Base-by-base conservation (phyloP, 352 stramenopile species). In the Stramenopiles sp. region DNA sequence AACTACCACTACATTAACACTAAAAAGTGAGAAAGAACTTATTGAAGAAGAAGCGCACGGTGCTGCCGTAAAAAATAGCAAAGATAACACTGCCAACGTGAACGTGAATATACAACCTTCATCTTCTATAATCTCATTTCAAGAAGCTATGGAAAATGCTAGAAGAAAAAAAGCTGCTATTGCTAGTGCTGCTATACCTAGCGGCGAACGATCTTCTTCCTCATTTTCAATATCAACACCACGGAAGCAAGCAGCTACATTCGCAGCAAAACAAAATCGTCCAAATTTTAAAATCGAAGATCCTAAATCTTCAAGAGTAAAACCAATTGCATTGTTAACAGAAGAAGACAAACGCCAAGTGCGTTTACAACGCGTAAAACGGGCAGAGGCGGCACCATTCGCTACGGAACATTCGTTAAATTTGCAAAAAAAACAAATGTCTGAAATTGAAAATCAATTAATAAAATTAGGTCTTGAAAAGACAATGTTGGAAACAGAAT, bases 211-310 rank as follows among this genome's bases (percentile, higher is more conserved):
- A n/a, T n/a, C n/a, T 4, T 53, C 38, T 13, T 4, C 38, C 4
- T 53, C 38, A 13, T 53, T 53, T 53, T 53, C 38, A 4, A 53
- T 53, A 53, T 13, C 38, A 53, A 53, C 38, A 13, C 38, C 38
- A 53, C 38, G 13, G 38, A 53, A 53, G 13, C 38, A 53, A 53
- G 38, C 38, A 13, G 38, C 38, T 13, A 76, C 4, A 13, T 76
- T 76, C 13, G 65, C 65, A 33, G 65, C 65, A 4, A 76, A 76
- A 13, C 65, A 76, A 76, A 76, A 13, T 31, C 65, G 65, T 13
- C 31, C 65, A 33, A 4, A 76, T 33, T 76, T 76, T 76, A 76
- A 76, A 76, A 76, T 76, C 31, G 65, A 76, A 76, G 65, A 76
- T 33, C 65, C 65, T 7, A 4, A 4, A 53, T 53, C 38, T 4